A percentile compares a stretch with the other conserved stretches of the same genome.
phyloP scores from a whole-genome alignment of 2,329 filamentous ascomycete species.

The Neonectria neomacrospora region DNA sequence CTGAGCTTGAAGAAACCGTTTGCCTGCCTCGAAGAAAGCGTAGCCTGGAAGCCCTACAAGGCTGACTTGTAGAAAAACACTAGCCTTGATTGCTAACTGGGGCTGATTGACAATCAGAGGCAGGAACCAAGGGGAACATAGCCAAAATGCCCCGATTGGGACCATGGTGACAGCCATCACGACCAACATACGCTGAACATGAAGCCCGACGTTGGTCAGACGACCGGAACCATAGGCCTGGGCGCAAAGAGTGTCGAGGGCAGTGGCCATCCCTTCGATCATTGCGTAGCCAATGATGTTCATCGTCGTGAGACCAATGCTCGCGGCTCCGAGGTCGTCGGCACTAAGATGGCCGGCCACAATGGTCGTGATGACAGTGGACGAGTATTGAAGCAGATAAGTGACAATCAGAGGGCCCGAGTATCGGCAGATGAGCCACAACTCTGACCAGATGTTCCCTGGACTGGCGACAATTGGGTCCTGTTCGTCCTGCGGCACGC shows the following conservation, averaged over 20 bases:
- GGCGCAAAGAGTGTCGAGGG: conserved; percentile 42
- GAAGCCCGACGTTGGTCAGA: conserved; percentile 60
- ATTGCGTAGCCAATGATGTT: conserved; percentile 64
- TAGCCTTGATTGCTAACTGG: conserved; percentile 60
- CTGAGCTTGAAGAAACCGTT: conserved; percentile 66
- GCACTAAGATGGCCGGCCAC: conserved; percentile 65
- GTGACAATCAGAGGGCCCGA: conserved; percentile 62
- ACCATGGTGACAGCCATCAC: conserved; percentile 60
- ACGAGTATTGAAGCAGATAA: conserved; percentile 65
- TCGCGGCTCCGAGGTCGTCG: conserved; percentile 63
- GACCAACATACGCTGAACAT: conserved; percentile 63
- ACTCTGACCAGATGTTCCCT: conserved; percentile 31
- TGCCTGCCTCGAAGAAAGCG: conserved; percentile 64
- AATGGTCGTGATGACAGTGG: conserved; percentile 62
- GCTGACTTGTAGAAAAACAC: conserved; percentile 59
- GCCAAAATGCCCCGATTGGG: conserved; percentile 62
- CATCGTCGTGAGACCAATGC: conserved; percentile 63
- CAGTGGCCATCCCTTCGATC: conserved; percentile 44
- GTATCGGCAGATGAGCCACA: conserved; percentile 35
- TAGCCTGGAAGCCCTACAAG: conserved; percentile 64
- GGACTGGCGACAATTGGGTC: background rate
- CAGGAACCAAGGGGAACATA: conserved; percentile 59
- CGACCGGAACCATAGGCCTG: conserved; percentile 53
- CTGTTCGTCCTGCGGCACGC: background rate
- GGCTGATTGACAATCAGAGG: conserved; percentile 59